These are phyloP conservation scores for Ascochyta pisi DNA, from an alignment of 2,329 filamentous ascomycete species.

Conservation along the genomic window DNA sequence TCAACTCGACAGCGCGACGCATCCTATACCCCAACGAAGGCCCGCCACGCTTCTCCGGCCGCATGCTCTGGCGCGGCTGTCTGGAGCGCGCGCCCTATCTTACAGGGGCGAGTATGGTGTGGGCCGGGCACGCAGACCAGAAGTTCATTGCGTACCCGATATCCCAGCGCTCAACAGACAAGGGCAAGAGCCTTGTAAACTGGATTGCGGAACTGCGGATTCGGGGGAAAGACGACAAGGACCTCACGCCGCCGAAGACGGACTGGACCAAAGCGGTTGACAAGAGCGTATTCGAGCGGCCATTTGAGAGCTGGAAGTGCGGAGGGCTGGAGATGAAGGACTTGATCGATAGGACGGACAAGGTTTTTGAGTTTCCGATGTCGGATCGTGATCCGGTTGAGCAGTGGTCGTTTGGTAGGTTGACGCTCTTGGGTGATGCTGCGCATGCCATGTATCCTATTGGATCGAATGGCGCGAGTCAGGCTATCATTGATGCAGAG, in stretches of 20 bases:
- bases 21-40: slow-evolving; percentile 55
- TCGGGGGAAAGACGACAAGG: slow-evolving; percentile 51
- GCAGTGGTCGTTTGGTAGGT: slow-evolving; percentile 46
- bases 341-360: slow-evolving; percentile 52
- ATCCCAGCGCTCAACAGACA: slow-evolving; percentile 44
- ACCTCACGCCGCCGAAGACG: slow-evolving; percentile 53
- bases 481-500: slow-evolving; percentile 56
- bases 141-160: slow-evolving; percentile 59
- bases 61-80: slow-evolving; percentile 57
- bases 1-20: slow-evolving; percentile 53
- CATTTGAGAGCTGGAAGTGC: slow-evolving; percentile 53
- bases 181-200: slow-evolving; percentile 53
- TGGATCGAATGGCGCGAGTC: slow-evolving; percentile 53
- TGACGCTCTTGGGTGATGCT: slow-evolving; percentile 52
- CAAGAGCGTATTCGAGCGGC: slow-evolving; percentile 50
- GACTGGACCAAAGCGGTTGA: slow-evolving; percentile 55
- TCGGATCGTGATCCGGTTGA: slow-evolving; percentile 54
- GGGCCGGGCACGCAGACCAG: slow-evolving; percentile 56
- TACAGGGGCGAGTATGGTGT: slow-evolving; percentile 54
- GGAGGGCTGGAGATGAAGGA: slow-evolving; percentile 54
- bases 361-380: slow-evolving; percentile 57
- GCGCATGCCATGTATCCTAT: slow-evolving; percentile 55
- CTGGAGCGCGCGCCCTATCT: slow-evolving; percentile 51
- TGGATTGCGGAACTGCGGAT: slow-evolving; percentile 57
- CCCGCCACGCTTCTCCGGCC: slow-evolving; percentile 54